These are phyloP conservation scores for Penicillium expansum DNA, from an alignment of 2,329 filamentous ascomycete species.

Conservation along the genomic window DNA sequence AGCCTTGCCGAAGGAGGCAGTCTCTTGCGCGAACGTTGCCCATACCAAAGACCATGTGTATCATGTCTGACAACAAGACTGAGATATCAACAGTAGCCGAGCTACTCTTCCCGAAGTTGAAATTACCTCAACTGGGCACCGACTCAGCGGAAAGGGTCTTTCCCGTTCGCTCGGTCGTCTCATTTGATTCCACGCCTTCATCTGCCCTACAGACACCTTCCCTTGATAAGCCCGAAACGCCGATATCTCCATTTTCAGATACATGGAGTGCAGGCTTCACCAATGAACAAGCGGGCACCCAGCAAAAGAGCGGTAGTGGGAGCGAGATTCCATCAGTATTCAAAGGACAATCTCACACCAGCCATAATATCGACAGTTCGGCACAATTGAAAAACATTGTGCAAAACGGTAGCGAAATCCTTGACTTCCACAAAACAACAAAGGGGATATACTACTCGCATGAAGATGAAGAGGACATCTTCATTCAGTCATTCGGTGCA, in stretches of 20 bases:
- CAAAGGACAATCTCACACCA: background rate
- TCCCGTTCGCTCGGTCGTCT: conserved; percentile 73
- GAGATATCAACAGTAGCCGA: conserved; percentile 16
- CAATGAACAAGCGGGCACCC: conserved; percentile 6
- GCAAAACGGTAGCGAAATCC: conserved; percentile 4
- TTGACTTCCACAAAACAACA: conserved; percentile 4
- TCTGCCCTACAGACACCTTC: conserved; percentile 27
- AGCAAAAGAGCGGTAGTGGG: conserved; percentile 2
- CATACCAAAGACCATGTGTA: conserved; percentile 23
- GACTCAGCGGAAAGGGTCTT: conserved; percentile 64
- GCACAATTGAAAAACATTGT: background rate
- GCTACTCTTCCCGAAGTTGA: conserved; percentile 16
- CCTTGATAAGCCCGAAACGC: conserved; percentile 20
- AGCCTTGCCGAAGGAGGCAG: conserved; percentile 4
- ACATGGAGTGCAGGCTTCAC: conserved; percentile 1
- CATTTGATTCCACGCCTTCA: conserved; percentile 56
- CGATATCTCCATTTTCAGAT: conserved; percentile 19
- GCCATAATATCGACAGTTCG: background rate
- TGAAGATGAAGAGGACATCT: conserved; percentile 63
- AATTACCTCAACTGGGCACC: conserved; percentile 29
- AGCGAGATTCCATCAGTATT: background rate
- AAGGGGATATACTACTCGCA: conserved; percentile 6
- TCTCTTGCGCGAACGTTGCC: conserved; percentile 11
- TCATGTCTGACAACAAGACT: conserved; percentile 19
- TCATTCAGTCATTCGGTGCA: conserved; percentile 74